Conservation (phyloP, 192 early-diverging fungal genomes). For the Gamsiella multidivaricata region DNA sequence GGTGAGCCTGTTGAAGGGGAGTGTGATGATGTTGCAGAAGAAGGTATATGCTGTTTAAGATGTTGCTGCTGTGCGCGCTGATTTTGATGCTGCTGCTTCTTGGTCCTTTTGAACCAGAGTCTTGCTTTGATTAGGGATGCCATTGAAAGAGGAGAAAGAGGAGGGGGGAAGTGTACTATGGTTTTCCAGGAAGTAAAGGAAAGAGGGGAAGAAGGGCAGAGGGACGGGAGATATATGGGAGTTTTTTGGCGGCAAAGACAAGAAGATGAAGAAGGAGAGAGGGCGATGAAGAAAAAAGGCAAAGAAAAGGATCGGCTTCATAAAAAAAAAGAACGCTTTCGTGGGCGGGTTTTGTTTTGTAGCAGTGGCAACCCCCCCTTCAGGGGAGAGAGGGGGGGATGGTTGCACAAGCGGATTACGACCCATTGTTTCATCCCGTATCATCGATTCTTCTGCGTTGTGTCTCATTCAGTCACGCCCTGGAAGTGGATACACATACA, state of each 20-base stretch:
- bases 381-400: no score
- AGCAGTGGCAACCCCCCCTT: no score
- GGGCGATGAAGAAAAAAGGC: background rate
- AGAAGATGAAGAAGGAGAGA: background rate
- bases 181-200: no score
- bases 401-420: background rate
- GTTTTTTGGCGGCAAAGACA: background rate
- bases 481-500: no score
- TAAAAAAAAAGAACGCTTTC: background rate
- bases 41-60: background rate
- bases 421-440: background rate
- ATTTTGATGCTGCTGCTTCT: constrained; percentile 8
- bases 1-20: background rate
- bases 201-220: background rate
- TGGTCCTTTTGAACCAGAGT: constrained; percentile 10
- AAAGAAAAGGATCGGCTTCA: background rate
- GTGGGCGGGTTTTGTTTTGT: no score
- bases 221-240: background rate
- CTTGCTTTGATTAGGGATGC: background rate
- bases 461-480: no score
- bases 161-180: background rate
- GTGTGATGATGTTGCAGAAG: background rate
- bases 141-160: background rate
- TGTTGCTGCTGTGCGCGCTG: background rate
- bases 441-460: no score